Evolutionary conservation across 2,329 filamentous ascomycete species (phyloP), one percentile per base, ranked within the genome.

Genomic region (Diaporthe batatas): DNA sequence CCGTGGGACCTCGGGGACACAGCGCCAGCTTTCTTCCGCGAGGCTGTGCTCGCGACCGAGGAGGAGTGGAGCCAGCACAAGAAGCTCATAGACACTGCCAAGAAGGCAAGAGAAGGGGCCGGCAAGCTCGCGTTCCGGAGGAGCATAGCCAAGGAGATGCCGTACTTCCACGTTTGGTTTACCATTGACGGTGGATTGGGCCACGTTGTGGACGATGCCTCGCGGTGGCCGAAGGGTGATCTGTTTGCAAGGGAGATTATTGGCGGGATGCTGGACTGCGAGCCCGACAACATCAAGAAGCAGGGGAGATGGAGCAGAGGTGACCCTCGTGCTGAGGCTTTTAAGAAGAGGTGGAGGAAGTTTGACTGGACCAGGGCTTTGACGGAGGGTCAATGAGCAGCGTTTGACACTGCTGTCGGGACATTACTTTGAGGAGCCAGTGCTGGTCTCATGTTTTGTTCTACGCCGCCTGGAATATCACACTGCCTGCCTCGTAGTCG

Each of bases 101-200:
- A 91, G 74, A 85, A 85, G 44, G 88, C 90, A 0, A 82, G 86
- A n/a, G 87, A 90, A 2, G 94, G 93, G 0, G 81, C 94, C 75
- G 96, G 96, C 0, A 93, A 93, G 79, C 82, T 89, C 69, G 95
- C 96, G 1, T 99, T 99, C 81, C 89, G 96, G 0, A 88, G 91
- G 72, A 92, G 89, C 25, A 86, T 99, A 74, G 94, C 94, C 16
- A 98, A 97, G 84, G 96, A 99, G 85, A 96, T 97, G 93, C 96
- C 97, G 0, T 99, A 99, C 81, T 99, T 99, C 79, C 96, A 99
- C 81, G 96, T 92, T 25, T 99, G 96, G 95, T 98, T 98, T 80
- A 90, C 91, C 68, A 85, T 99, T 0, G 95, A 99, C 79, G 96
- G 96, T 2, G 96, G 96, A 0, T 83, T 99, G 76, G 96, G 94